Evolutionary conservation across 2,329 filamentous ascomycete species (phyloP), one percentile per base, ranked within the genome.

Genomic region (Colletotrichum gigasporum): DNA sequence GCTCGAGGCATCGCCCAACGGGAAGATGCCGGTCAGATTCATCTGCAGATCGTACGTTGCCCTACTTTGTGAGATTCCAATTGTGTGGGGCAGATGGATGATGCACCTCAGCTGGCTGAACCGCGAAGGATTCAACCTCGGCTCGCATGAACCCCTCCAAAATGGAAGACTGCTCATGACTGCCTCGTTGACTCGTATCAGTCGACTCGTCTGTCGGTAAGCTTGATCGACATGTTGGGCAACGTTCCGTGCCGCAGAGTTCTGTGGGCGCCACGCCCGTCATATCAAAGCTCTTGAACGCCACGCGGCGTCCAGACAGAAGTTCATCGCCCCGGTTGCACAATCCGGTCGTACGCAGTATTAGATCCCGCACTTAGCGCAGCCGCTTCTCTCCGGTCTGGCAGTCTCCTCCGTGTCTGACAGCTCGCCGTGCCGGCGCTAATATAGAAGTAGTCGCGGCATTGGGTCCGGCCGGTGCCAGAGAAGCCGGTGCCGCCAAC

Each of bases 21-120:
- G 24, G 44, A 63, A 45, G 16, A 58, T 58, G 37, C 53, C 39
- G 32, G 24, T 26, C 18, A 34, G 5, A 22, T 26, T 18, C 34
- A 18, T 26, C 30, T 59, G 54, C 39, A 52, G 54, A 59, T 59
- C 32, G 60, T 59, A 52, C 22, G 37, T 59, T 59, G 24, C 54
- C 32, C 28, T 52, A 37, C 42, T 34, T 45, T 37, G 30, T 47
- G 24, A 41, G 45, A 53, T 63, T 20, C 26, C 18, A 34, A 63
- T 59, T 20, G 14, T 59, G 60, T 58, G 54, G 41, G 47, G 41
- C 55, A 48, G 32, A 22, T 54, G 34, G 39, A 53, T 60, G 61
- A 60, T 53, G 55, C 55, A n/a, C n/a, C n/a, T n/a, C n/a, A 20
- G 32, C 26, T 48, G 32, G 20, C 10, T 34, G 28, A 22, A 37